A percentile compares a stretch with the other conserved stretches of the same genome.
phyloP scores from a whole-genome alignment of 306 rosid genomes.

The Mimosa pudica region DNA sequence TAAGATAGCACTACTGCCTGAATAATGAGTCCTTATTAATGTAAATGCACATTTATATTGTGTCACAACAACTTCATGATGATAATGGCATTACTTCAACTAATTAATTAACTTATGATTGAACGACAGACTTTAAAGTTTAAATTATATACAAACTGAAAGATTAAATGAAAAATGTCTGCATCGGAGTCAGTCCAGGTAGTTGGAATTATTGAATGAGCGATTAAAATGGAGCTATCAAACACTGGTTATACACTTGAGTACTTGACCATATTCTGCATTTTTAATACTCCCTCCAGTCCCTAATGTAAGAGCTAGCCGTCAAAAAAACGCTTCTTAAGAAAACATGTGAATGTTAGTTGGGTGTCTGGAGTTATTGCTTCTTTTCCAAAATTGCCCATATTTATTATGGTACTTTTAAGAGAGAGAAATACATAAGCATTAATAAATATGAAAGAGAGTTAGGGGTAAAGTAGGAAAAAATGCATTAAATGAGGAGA shows the following conservation, averaged over 20 bases:
- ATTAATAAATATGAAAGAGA: too few relatives aligned
- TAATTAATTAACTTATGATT: background rate
- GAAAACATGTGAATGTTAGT: too few relatives aligned
- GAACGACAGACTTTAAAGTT: background rate
- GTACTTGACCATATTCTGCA: background rate
- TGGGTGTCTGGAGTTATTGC: too few relatives aligned
- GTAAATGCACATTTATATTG: background rate
- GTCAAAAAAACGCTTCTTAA: too few relatives aligned
- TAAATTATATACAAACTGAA: background rate
- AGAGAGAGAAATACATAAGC: too few relatives aligned
- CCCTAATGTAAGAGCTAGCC: too few relatives aligned
- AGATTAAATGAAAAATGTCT: constrained; percentile 31
- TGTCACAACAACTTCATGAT: background rate
- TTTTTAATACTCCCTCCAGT: background rate
- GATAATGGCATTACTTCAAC: background rate
- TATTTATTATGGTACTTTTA: too few relatives aligned
- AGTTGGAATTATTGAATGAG: constrained; percentile 63
- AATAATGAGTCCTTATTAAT: background rate
- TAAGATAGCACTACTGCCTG: background rate
- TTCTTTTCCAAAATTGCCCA: too few relatives aligned
- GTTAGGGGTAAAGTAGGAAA: too few relatives aligned
- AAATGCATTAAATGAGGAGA: too few relatives aligned
- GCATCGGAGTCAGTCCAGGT: constrained; percentile 54
- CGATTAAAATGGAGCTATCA: constrained; percentile 68
- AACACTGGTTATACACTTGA: background rate